Conservation (phyloP, 2,329 filamentous ascomycete species). For the Aspergillus aculeatus region DNA sequence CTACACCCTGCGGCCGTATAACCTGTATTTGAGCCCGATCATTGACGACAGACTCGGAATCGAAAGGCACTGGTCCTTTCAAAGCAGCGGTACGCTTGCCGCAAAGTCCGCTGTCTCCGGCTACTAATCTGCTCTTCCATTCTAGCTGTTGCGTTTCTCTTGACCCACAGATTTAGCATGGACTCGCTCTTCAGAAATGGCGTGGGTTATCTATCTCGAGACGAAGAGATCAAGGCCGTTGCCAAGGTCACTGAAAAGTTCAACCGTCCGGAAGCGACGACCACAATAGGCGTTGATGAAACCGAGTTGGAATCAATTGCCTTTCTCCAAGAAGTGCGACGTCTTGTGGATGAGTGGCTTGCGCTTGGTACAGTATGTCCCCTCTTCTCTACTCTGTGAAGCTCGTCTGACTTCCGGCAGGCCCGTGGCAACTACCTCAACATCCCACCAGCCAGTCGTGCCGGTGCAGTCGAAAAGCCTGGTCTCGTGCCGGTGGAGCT, state of each 20-base stretch:
- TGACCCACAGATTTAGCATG: conserved; percentile 59
- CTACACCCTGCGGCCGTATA: conserved; percentile 64
- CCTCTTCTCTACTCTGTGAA: neutral
- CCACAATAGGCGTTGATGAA: conserved; percentile 51
- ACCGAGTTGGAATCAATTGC: conserved; percentile 54
- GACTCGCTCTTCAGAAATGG: conserved; percentile 56
- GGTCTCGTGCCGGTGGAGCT: conserved; percentile 34
- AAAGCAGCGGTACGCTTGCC: conserved; percentile 50
- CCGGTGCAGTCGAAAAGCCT: conserved; percentile 17
- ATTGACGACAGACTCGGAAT: conserved; percentile 54
- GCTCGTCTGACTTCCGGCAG: conserved; percentile 14
- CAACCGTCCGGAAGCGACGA: conserved; percentile 28
- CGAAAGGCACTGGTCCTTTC: conserved; percentile 60
- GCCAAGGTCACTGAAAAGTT: conserved; percentile 46
- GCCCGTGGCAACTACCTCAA: conserved; percentile 44
- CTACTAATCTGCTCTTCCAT: conserved; percentile 10
- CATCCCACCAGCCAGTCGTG: conserved; percentile 37
- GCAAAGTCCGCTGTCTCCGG: neutral
- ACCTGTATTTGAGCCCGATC: conserved; percentile 61
- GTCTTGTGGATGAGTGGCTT: conserved; percentile 50
- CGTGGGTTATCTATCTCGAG: conserved; percentile 61
- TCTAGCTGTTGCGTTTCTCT: conserved; percentile 59
- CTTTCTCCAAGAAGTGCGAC: conserved; percentile 50
- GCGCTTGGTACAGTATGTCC: conserved; percentile 23
- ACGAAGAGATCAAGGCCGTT: conserved; percentile 54